phyloP scores from a whole-genome alignment of 345 rosid species.

The Gossypium stocksii region DNA sequence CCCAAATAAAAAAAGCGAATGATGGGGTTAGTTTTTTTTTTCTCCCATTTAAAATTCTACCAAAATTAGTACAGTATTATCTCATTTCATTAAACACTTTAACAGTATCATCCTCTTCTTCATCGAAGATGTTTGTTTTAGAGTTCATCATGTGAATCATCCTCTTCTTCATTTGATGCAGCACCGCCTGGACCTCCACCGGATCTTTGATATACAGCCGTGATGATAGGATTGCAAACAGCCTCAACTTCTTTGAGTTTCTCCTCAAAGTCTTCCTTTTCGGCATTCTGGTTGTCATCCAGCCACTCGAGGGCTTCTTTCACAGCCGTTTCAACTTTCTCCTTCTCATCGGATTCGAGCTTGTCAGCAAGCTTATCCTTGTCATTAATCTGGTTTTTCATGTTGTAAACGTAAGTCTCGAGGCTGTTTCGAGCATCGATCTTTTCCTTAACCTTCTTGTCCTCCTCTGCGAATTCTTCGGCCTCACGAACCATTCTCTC shows the following conservation, averaged over 20 bases:
- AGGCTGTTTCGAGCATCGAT: constrained; percentile 87
- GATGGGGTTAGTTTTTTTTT: too few species aligned
- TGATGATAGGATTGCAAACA: constrained; percentile 86
- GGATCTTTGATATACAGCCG: constrained; percentile 73
- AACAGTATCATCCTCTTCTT: too few species aligned
- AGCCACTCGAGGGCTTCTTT: constrained; percentile 50
- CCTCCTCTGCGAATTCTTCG: constrained; percentile 95
- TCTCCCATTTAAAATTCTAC: too few species aligned
- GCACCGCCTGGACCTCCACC: constrained; percentile 76
- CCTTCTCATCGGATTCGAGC: not conserved
- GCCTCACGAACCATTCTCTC: constrained; percentile 93
- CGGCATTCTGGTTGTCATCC: constrained; percentile 52
- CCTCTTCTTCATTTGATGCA: constrained; percentile 31
- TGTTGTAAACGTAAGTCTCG: constrained; percentile 87
- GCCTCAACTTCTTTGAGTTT: constrained; percentile 96
- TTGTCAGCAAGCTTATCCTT: constrained; percentile 58
- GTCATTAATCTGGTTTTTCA: constrained; percentile 92
- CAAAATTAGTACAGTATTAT: too few species aligned
- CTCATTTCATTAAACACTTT: too few species aligned
- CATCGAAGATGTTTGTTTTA: too few species aligned
- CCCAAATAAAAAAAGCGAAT: too few species aligned
- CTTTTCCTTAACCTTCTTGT: constrained; percentile 88
- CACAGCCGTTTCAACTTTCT: not conserved
- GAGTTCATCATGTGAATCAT: constrained; percentile 33
- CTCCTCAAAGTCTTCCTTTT: constrained; percentile 91